These are phyloP conservation scores for Rhamnella rubrinervis DNA, from an alignment of 331 rosid genomes.

Conservation along the genomic window DNA sequence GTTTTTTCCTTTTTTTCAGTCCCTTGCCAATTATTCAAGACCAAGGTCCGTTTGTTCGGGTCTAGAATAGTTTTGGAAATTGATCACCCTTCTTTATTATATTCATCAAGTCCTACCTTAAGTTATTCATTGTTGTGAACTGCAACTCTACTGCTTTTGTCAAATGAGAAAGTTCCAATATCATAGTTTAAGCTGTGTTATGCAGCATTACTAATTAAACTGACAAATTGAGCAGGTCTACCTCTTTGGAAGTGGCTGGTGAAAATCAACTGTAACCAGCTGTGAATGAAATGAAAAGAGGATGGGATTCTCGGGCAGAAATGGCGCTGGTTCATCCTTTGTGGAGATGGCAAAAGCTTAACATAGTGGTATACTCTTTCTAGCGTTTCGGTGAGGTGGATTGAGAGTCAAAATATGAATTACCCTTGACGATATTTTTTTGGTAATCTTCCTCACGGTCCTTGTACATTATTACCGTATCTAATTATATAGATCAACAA, in stretches of 20 bases:
- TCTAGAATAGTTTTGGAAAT: background rate
- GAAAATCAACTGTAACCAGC: background rate
- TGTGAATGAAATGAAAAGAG: background rate
- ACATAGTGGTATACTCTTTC: background rate
- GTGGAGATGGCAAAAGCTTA: background rate
- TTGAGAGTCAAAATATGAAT: too few species aligned
- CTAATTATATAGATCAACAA: too few species aligned
- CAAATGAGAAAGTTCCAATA: background rate
- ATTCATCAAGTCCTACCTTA: background rate
- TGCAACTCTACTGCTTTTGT: background rate
- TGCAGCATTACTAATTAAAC: background rate
- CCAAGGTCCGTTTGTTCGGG: background rate
- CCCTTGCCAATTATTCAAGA: too few species aligned
- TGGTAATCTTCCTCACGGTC: background rate
- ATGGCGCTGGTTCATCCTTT: background rate
- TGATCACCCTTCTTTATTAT: background rate
- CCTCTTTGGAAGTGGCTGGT: constrained; percentile 3
- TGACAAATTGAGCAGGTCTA: constrained; percentile 10
- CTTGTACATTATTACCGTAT: constrained; percentile 10
- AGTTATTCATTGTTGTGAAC: background rate
- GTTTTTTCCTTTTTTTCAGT: too few species aligned
- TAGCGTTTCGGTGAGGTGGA: background rate
- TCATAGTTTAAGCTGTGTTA: too few species aligned
- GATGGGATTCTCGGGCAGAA: background rate
- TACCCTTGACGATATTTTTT: background rate